A percentile compares a stretch with the other conserved stretches of the same genome.
Conservation (phyloP, 2,329 filamentous ascomycete species). For the Aspergillus fructus region DNA sequence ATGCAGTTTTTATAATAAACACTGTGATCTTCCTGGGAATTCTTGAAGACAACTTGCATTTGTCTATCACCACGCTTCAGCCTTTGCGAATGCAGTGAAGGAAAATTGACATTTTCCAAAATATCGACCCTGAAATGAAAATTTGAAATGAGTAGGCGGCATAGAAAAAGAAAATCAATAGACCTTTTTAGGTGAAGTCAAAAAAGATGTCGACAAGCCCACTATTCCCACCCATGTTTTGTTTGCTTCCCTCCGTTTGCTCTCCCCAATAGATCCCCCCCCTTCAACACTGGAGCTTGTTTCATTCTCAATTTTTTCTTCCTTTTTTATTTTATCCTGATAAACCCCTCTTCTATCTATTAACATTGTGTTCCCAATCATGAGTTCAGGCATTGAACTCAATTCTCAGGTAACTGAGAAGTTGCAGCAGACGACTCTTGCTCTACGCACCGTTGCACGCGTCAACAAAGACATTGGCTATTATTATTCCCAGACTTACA, state of each 20-base stretch:
- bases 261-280: neutral
- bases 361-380: neutral
- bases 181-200: neutral
- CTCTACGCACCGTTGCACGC: neutral
- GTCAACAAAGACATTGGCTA: constrained; percentile 32
- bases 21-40: too few species aligned
- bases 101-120: too few species aligned
- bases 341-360: neutral
- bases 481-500: constrained; percentile 25
- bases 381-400: neutral
- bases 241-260: neutral
- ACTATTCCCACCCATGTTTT: neutral
- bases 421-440: neutral
- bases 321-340: neutral
- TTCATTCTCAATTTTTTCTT: neutral
- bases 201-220: too few species aligned
- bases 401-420: neutral
- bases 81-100: too few species aligned
- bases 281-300: neutral
- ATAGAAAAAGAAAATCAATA: neutral
- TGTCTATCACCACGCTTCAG: too few species aligned
- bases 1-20: too few species aligned
- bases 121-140: too few species aligned
- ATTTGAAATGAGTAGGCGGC: too few species aligned
- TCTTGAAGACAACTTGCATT: too few species aligned